Percentiles rank a stretch among this genome's conserved stretches.
phyloP scores from a whole-genome alignment of 768 basidiomycete genomes.

The Boletus reticulatus region DNA sequence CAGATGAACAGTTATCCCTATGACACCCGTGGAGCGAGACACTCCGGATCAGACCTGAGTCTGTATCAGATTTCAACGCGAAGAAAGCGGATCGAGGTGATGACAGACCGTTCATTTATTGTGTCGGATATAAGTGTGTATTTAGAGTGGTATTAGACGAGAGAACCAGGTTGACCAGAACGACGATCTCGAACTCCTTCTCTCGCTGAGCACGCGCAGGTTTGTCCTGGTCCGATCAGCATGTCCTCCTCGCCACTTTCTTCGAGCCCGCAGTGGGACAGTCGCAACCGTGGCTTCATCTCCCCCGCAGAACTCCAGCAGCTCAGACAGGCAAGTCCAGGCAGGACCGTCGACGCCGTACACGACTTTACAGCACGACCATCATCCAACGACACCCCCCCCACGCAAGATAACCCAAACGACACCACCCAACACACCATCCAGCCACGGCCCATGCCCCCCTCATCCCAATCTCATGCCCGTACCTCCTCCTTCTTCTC shows the following conservation, averaged over 20 bases:
- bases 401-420: conserved; percentile 16
- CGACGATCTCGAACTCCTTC: too few relatives aligned
- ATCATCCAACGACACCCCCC: conserved; percentile 13
- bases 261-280: conserved; percentile 37
- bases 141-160: neutral
- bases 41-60: too few relatives aligned
- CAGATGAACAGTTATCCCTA: too few relatives aligned
- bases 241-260: conserved; percentile 25
- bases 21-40: too few relatives aligned
- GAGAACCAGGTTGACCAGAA: too few relatives aligned
- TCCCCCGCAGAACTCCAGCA: conserved; percentile 34
- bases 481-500: conserved; percentile 68
- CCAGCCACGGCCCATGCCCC: conserved; percentile 29
- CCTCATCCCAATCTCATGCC: conserved; percentile 37
- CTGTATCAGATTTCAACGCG: too few relatives aligned
- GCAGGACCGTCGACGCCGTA: conserved; percentile 23
- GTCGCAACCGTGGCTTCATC: conserved; percentile 34
- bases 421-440: conserved; percentile 15
- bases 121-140: neutral
- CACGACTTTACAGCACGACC: conserved; percentile 35
- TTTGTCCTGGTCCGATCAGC: neutral
- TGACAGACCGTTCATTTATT: too few relatives aligned
- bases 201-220: neutral
- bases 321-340: conserved; percentile 33
- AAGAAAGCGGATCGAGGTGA: too few relatives aligned